Conservation (phyloP, 768 basidiomycete species). For the Amyloporia xantha region DNA sequence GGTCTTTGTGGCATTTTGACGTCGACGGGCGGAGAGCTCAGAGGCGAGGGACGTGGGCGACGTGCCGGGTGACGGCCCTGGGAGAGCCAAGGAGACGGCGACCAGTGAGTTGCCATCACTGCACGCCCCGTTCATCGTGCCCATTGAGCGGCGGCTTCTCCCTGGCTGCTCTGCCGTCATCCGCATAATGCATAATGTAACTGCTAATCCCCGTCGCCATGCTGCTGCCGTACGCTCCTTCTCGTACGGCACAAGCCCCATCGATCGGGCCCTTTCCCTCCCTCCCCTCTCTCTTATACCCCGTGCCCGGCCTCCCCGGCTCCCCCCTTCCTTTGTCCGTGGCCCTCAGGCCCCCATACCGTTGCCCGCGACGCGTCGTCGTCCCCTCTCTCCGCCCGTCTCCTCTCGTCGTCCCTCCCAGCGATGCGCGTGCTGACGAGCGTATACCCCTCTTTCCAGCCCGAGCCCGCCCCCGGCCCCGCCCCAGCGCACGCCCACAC, state of each 20-base stretch:
- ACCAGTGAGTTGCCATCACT: too few species aligned
- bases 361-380: not conserved
- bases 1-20: too few species aligned
- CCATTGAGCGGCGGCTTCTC: too few species aligned
- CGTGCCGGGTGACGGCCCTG: too few species aligned
- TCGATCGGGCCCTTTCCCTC: not conserved
- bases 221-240: not conserved
- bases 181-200: too few species aligned
- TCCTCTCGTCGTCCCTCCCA: not conserved
- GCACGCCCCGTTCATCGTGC: too few species aligned
- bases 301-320: not conserved
- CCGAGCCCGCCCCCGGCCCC: not conserved
- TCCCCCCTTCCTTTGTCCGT: not conserved
- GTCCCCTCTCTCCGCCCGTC: not conserved
- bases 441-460: constrained; percentile 1
- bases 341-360: not conserved
- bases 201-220: not conserved
- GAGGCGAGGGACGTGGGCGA: too few species aligned
- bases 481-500: not conserved
- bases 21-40: too few species aligned
- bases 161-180: too few species aligned
- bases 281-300: not conserved
- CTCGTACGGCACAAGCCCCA: not conserved
- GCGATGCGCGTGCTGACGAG: not conserved
- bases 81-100: constrained; percentile 1